Conservation (phyloP, 106 monocot species). For the Ottelia alismoides region DNA sequence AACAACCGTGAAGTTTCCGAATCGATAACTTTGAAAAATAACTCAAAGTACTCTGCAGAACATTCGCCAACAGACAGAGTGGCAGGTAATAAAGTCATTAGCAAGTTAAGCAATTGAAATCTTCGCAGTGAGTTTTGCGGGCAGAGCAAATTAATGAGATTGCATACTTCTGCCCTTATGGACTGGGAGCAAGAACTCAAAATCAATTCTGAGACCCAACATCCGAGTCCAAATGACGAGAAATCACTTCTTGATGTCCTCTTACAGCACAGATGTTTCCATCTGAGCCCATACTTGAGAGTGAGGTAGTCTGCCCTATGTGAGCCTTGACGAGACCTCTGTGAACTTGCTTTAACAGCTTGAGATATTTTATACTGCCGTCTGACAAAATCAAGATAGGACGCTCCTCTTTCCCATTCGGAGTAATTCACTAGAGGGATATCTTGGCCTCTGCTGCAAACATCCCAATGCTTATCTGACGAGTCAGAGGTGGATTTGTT, state of each 20-base stretch:
- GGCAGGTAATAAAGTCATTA: slow-evolving; percentile 58
- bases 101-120: slow-evolving; percentile 81
- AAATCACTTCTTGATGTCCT: slow-evolving; percentile 56
- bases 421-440: slow-evolving; percentile 76
- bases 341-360: slow-evolving; percentile 42
- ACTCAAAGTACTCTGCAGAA: slow-evolving; percentile 96
- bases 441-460: slow-evolving; percentile 38
- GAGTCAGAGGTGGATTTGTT: slow-evolving; percentile 31
- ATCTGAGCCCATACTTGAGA: slow-evolving; percentile 85
- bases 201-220: slow-evolving; percentile 94
- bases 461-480: slow-evolving; percentile 39
- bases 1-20: slow-evolving; percentile 65
- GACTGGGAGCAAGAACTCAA: slow-evolving; percentile 96
- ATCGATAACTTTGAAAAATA: slow-evolving; percentile 79
- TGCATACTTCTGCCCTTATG: slow-evolving; percentile 88
- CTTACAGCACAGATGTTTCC: slow-evolving; percentile 67
- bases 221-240: slow-evolving; percentile 76
- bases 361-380: slow-evolving; percentile 84
- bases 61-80: slow-evolving; percentile 83
- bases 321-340: slow-evolving; percentile 49
- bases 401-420: slow-evolving; percentile 94
- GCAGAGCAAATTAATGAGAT: slow-evolving; percentile 65
- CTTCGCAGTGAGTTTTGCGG: slow-evolving; percentile 54
- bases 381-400: slow-evolving; percentile 98
- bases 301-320: slow-evolving; percentile 68